phyloP scores from a whole-genome alignment of 2,329 filamentous ascomycete species.

The Xylaria sp. region DNA sequence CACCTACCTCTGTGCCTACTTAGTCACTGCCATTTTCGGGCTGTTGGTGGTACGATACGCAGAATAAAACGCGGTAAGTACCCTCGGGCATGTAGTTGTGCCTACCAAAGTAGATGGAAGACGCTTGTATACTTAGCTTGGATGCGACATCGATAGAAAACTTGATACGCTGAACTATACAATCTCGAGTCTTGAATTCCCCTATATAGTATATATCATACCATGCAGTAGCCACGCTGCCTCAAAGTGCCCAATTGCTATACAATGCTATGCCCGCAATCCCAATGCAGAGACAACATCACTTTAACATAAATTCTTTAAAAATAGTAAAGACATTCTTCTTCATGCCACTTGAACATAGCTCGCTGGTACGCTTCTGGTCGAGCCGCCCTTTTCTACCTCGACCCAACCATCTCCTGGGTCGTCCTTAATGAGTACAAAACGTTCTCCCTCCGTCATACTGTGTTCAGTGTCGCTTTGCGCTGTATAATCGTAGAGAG shows the following conservation, averaged over 20 bases:
- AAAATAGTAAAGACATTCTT: background rate
- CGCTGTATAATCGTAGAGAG: slow-evolving; percentile 90
- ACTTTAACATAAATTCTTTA: slow-evolving; percentile 14
- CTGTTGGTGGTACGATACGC: background rate
- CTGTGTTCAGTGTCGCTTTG: slow-evolving; percentile 87
- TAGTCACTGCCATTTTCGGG: background rate
- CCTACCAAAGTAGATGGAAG: background rate
- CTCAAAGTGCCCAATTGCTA: slow-evolving; percentile 26
- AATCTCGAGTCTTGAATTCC: slow-evolving; percentile 18
- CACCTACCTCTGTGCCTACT: background rate
- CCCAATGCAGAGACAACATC: slow-evolving; percentile 19
- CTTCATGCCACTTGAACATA: slow-evolving; percentile 76
- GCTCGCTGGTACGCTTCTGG: slow-evolving; percentile 91
- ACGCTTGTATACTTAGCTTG: background rate
- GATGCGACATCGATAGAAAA: background rate
- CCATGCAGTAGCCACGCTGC: slow-evolving; percentile 19
- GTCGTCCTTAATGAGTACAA: slow-evolving; percentile 89
- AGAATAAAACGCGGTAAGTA: background rate
- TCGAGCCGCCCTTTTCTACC: slow-evolving; percentile 89
- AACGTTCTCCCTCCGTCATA: slow-evolving; percentile 90
- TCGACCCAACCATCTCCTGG: slow-evolving; percentile 96
- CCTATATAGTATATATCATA: slow-evolving; percentile 21
- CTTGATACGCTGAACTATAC: slow-evolving; percentile 14
- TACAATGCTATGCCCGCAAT: slow-evolving; percentile 33
- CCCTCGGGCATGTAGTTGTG: background rate